Percentiles rank a stretch among this genome's conserved stretches.
These are phyloP conservation scores for Coemansia asiatica DNA, from an alignment of 192 early-diverging fungal genomes.

Conservation along the genomic window DNA sequence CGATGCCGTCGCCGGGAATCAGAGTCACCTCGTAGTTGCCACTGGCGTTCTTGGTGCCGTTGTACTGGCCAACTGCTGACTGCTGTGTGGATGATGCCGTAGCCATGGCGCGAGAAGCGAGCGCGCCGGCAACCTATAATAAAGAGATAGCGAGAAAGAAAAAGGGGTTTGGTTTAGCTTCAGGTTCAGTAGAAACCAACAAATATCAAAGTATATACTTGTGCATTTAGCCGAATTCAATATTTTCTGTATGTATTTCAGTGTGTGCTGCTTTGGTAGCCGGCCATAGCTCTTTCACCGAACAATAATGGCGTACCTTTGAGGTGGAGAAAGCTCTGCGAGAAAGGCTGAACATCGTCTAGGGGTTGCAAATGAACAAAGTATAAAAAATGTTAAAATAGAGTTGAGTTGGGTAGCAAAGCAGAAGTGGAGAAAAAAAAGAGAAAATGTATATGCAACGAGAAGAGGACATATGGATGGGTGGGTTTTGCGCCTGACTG, in stretches of 20 bases:
- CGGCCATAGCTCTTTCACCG: too few species aligned
- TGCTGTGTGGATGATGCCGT: constrained; percentile 21
- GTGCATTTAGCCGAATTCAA: background rate
- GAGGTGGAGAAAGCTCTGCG: constrained; percentile 29
- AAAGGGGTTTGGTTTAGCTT: too few species aligned
- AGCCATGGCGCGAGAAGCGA: constrained; percentile 46
- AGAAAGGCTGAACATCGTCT: constrained; percentile 38
- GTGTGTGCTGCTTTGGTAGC: too few species aligned
- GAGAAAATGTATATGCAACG: background rate
- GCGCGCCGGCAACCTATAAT: constrained; percentile 15
- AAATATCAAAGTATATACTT: background rate
- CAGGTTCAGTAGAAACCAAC: background rate
- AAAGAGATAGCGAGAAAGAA: background rate
- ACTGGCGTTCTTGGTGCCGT: constrained; percentile 51
- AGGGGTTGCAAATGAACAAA: background rate
- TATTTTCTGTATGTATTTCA: too few species aligned
- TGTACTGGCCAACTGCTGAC: constrained; percentile 45
- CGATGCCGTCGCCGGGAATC: constrained; percentile 98
- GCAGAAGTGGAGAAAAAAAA: background rate
- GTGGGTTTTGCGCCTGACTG: background rate
- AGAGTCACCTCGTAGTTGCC: constrained; percentile 89
- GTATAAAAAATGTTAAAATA: background rate
- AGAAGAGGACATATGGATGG: background rate
- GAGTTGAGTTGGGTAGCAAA: background rate
- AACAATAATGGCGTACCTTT: too few species aligned